Percentiles rank a stretch among this genome's conserved stretches.
phyloP scores from a whole-genome alignment of 2,329 filamentous ascomycete species.

The Arthrobotrys iridis region DNA sequence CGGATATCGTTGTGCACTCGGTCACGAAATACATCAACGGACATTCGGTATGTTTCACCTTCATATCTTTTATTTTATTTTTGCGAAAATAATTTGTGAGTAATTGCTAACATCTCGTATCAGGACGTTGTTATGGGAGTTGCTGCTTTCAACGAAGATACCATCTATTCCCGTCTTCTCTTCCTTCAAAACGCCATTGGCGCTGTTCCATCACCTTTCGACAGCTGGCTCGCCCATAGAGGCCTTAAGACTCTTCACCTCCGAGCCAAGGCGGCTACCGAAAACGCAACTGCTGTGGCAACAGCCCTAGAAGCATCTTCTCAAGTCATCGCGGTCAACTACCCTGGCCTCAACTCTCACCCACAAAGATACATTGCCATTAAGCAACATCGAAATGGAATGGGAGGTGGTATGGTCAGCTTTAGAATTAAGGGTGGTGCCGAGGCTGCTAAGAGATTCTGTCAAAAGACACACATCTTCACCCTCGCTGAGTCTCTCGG shows the following conservation, averaged over 20 bases:
- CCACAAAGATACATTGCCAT: constrained; percentile 83
- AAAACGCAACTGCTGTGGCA: constrained; percentile 82
- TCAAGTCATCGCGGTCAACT: constrained; percentile 90
- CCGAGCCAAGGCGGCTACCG: constrained; percentile 82
- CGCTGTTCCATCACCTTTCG: constrained; percentile 91
- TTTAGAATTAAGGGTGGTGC: constrained; percentile 92
- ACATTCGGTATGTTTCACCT: constrained; percentile 68
- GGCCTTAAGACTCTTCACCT: constrained; percentile 97
- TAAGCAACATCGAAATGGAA: constrained; percentile 90
- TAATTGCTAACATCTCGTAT: not conserved
- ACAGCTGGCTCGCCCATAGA: constrained; percentile 97
- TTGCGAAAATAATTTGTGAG: constrained; percentile 30
- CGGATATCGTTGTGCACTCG: constrained; percentile 94
- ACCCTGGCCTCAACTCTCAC: constrained; percentile 89
- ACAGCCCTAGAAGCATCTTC: constrained; percentile 79
- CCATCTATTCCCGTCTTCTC: constrained; percentile 77
- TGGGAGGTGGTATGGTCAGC: constrained; percentile 96
- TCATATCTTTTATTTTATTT: not conserved
- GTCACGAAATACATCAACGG: constrained; percentile 99
- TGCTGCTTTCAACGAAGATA: constrained; percentile 89
- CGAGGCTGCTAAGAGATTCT: constrained; percentile 88
- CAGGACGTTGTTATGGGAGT: constrained; percentile 97
- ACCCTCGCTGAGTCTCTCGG: constrained; percentile 92
- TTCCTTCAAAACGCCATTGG: constrained; percentile 99
- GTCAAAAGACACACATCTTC: constrained; percentile 86